Conservation (phyloP, 2,329 filamentous ascomycete genomes). For the Verticillium albo-atrum region DNA sequence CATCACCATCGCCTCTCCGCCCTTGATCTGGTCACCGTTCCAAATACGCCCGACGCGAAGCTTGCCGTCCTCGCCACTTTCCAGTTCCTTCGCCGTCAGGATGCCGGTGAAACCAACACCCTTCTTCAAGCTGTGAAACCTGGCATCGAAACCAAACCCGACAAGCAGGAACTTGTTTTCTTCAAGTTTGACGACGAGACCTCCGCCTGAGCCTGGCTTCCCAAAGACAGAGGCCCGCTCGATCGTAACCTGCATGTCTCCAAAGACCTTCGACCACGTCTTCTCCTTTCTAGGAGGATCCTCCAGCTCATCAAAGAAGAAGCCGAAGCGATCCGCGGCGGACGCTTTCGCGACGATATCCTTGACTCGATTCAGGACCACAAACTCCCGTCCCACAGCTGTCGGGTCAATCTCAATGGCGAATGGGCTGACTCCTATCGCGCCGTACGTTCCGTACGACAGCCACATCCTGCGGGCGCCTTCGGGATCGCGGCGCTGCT, state of each 20-base stretch:
- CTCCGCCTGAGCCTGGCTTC: slow-evolving; percentile 27
- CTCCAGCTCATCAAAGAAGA: slow-evolving; percentile 29
- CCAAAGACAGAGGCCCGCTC: slow-evolving; percentile 34
- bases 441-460: slow-evolving; percentile 31
- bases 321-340: slow-evolving; percentile 25
- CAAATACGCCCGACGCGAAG: slow-evolving; percentile 23
- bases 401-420: slow-evolving; percentile 28
- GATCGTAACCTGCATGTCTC: slow-evolving; percentile 25
- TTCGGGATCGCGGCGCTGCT: slow-evolving; percentile 43
- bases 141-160: slow-evolving; percentile 28
- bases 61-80: slow-evolving; percentile 22
- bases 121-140: slow-evolving; percentile 20
- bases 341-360: slow-evolving; percentile 18
- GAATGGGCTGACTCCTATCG: slow-evolving; percentile 32
- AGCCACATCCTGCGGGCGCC: slow-evolving; percentile 36
- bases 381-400: slow-evolving; percentile 20
- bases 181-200: slow-evolving; percentile 30
- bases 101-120: slow-evolving; percentile 30
- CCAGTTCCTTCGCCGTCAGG: slow-evolving; percentile 26
- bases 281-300: slow-evolving; percentile 13
- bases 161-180: slow-evolving; percentile 26
- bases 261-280: slow-evolving; percentile 20
- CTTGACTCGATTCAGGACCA: slow-evolving; percentile 20
- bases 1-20: slow-evolving; percentile 45
- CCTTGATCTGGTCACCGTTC: slow-evolving; percentile 35